Evolutionary conservation across 352 stramenopile genomes (phyloP).

Genomic region (Phytophthora ramorum): DNA sequence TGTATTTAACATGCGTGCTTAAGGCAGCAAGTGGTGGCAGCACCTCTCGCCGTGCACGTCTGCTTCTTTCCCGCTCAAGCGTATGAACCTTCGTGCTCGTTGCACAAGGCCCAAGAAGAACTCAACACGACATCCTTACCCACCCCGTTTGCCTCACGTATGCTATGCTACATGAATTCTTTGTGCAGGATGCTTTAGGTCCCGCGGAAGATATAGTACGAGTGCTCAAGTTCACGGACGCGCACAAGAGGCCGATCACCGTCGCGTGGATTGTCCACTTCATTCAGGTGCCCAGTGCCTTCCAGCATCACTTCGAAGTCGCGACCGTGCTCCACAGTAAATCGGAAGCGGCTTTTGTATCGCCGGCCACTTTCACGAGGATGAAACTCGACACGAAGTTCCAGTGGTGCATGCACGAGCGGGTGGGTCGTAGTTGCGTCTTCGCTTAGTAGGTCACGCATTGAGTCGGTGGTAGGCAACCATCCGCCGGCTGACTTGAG

Average conservation of each 20-base stretch:
- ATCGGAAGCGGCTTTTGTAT: slow-evolving; percentile 76
- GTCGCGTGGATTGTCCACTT: slow-evolving; percentile 51
- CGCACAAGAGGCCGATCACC: slow-evolving; percentile 56
- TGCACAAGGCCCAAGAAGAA: slow-evolving; percentile 16
- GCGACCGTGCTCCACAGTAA: slow-evolving; percentile 62
- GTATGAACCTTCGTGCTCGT: slow-evolving; percentile 26
- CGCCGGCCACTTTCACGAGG: slow-evolving; percentile 38
- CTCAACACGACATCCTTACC: slow-evolving; percentile 32
- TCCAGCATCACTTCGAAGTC: slow-evolving; percentile 80
- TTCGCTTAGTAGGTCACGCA: slow-evolving; percentile 36
- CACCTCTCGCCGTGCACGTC: slow-evolving; percentile 5
- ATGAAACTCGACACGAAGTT: slow-evolving; percentile 61
- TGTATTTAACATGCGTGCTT: slow-evolving; percentile 83
- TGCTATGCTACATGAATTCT: slow-evolving; percentile 22
- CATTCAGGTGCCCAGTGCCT: slow-evolving; percentile 67
- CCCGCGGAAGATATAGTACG: slow-evolving; percentile 59
- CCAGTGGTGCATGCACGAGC: slow-evolving; percentile 51
- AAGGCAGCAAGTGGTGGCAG: slow-evolving; percentile 12
- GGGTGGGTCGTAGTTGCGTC: slow-evolving; percentile 28
- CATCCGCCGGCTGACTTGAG: slow-evolving; percentile 57
- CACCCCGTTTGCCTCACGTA: slow-evolving; percentile 20
- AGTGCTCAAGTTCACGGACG: slow-evolving; percentile 51
- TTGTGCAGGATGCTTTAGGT: slow-evolving; percentile 15
- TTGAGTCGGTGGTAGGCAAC: slow-evolving; percentile 49
- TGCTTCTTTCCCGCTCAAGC: slow-evolving; percentile 21